phyloP scores from a whole-genome alignment of 345 rosid species.

The Populus nigra region DNA sequence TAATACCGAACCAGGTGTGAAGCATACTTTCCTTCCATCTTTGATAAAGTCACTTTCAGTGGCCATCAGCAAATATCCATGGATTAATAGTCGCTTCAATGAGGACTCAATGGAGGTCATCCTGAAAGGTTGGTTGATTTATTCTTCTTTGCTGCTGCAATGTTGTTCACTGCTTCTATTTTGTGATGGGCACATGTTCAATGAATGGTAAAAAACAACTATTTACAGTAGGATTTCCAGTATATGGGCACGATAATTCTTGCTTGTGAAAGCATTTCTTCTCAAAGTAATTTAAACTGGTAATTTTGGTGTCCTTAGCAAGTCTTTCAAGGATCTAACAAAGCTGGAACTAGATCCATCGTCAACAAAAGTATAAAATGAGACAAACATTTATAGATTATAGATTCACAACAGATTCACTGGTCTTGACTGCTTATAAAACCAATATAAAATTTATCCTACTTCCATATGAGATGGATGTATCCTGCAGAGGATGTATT shows the following conservation, averaged over 20 bases:
- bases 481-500: not conserved
- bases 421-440: not conserved
- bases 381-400: not conserved
- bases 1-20: conserved; percentile 60
- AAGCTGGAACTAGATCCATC: not conserved
- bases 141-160: conserved; percentile 1
- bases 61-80: conserved; percentile 76
- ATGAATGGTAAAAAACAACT: not conserved
- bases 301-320: not conserved
- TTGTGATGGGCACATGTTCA: not conserved
- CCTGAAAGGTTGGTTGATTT: conserved; percentile 56
- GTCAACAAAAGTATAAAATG: not conserved
- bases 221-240: not conserved
- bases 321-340: not conserved
- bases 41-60: conserved; percentile 80
- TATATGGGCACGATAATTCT: not conserved
- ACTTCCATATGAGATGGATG: not conserved
- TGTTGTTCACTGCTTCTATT: not conserved
- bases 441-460: not conserved
- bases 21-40: conserved; percentile 82
- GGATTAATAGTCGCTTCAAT: conserved; percentile 81
- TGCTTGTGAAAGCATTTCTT: not conserved
- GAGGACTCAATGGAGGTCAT: conserved; percentile 67
- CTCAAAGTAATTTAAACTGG: not conserved
- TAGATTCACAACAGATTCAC: not conserved